phyloP scores from a whole-genome alignment of 2,329 filamentous ascomycete genomes.

The Xylariaceae sp. region DNA sequence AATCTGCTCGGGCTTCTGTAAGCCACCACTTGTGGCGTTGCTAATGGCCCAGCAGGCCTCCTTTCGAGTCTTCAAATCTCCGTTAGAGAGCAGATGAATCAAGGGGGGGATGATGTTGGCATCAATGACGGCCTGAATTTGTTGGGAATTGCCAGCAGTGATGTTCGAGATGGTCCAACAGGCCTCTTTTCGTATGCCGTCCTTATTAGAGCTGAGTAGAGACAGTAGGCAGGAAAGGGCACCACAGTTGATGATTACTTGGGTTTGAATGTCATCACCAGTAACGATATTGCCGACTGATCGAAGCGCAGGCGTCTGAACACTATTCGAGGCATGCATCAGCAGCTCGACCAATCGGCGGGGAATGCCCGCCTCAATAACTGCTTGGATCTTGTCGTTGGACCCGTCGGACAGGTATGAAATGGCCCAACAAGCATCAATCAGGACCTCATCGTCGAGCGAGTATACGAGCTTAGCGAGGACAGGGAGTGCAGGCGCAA shows the following conservation, averaged over 20 bases:
- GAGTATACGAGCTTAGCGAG: slow-evolving; percentile 98
- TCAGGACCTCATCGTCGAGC: slow-evolving; percentile 94
- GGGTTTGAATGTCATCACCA: slow-evolving; percentile 96
- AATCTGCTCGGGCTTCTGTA: slow-evolving; percentile 98
- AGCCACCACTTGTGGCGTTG: slow-evolving; percentile 92
- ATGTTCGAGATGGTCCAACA: slow-evolving; percentile 99
- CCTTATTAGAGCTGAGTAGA: slow-evolving; percentile 92
- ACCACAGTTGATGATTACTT: slow-evolving; percentile 98
- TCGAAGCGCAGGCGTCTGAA: slow-evolving; percentile 93
- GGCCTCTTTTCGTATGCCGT: slow-evolving; percentile 97
- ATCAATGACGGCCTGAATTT: slow-evolving; percentile 95
- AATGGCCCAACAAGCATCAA: slow-evolving; percentile 99
- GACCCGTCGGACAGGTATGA: slow-evolving; percentile 96
- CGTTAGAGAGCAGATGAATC: slow-evolving; percentile 92
- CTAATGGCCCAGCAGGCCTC: slow-evolving; percentile 99
- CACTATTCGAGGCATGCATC: slow-evolving; percentile 96
- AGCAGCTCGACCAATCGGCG: slow-evolving; percentile 93
- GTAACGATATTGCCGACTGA: slow-evolving; percentile 99
- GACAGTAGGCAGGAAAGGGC: slow-evolving; percentile 88
- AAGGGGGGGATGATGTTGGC: slow-evolving; percentile 94
- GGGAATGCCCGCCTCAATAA: slow-evolving; percentile 96
- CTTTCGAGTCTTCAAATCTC: slow-evolving; percentile 98
- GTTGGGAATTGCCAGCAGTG: slow-evolving; percentile 93
- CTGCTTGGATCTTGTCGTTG: slow-evolving; percentile 98
- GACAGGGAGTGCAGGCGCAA: slow-evolving; percentile 88